phyloP scores from a whole-genome alignment of 352 stramenopile genomes.

The Globisporangium uncinulatum region DNA sequence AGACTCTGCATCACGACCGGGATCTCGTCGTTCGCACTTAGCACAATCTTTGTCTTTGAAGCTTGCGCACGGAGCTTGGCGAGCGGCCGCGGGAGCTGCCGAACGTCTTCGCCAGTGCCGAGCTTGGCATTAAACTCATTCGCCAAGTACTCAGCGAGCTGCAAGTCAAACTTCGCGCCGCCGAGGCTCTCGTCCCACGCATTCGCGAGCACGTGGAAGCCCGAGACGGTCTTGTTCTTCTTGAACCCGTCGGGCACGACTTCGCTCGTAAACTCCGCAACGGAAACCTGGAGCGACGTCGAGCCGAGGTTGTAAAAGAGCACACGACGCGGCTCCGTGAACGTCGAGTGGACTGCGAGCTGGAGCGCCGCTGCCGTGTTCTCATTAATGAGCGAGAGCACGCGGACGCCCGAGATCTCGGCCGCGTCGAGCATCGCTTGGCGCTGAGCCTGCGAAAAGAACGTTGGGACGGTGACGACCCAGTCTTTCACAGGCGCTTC shows the following conservation, averaged over 20 bases:
- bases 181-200: constrained; percentile 93
- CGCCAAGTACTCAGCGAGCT: constrained; percentile 91
- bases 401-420: constrained; percentile 92
- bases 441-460: constrained; percentile 94
- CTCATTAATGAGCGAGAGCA: constrained; percentile 96
- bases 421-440: constrained; percentile 93
- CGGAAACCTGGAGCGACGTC: constrained; percentile 83
- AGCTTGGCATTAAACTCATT: constrained; percentile 93
- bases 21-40: constrained; percentile 96
- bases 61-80: constrained; percentile 94
- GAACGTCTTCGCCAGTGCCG: constrained; percentile 87
- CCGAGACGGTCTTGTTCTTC: constrained; percentile 90
- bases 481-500: constrained; percentile 86
- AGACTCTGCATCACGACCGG: constrained; percentile 93
- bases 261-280: constrained; percentile 87
- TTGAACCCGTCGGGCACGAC: constrained; percentile 83
- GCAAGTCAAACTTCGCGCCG: constrained; percentile 90
- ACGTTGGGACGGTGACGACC: constrained; percentile 95
- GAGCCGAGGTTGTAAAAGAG: constrained; percentile 99
- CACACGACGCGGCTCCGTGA: constrained; percentile 83
- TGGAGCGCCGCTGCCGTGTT: constrained; percentile 97
- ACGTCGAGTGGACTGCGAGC: constrained; percentile 92
- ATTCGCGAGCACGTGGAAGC: constrained; percentile 91
- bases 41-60: constrained; percentile 97
- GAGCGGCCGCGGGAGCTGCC: constrained; percentile 86